These are phyloP conservation scores for Sisymbrium irio DNA, from an alignment of 345 rosid species.

Conservation along the genomic window DNA sequence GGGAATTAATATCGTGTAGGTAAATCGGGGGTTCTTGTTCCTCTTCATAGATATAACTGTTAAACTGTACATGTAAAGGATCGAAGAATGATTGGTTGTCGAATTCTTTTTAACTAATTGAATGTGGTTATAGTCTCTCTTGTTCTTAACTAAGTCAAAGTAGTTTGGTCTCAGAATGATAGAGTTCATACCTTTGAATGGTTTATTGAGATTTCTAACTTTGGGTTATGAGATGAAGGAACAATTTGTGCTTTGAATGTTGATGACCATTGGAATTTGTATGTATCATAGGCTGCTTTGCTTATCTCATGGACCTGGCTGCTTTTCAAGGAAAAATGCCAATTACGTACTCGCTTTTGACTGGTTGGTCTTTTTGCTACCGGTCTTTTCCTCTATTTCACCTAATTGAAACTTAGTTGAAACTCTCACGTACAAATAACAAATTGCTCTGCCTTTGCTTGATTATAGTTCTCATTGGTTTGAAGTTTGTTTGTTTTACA, in stretches of 20 bases:
- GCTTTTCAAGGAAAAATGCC: no score
- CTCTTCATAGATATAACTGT: slow-evolving; percentile 20
- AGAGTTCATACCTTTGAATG: neutral
- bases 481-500: neutral
- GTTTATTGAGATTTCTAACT: neutral
- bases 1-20: slow-evolving; percentile 19
- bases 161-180: neutral
- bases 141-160: neutral
- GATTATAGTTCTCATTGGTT: neutral
- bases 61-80: slow-evolving; percentile 21
- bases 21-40: slow-evolving; percentile 1
- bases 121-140: slow-evolving; percentile 7
- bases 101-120: slow-evolving; percentile 4
- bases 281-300: neutral
- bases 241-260: neutral
- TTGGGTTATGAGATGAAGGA: neutral
- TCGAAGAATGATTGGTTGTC: slow-evolving; percentile 7
- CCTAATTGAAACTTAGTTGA: neutral
- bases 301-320: neutral
- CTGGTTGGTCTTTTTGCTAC: slow-evolving; percentile 13
- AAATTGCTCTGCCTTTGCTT: neutral
- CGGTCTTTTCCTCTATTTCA: neutral
- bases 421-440: neutral
- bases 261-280: neutral
- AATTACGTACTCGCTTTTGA: no score